These are phyloP conservation scores for Puccinia horiana DNA, from an alignment of 1,284 basidiomycete genomes.

Conservation along the genomic window DNA sequence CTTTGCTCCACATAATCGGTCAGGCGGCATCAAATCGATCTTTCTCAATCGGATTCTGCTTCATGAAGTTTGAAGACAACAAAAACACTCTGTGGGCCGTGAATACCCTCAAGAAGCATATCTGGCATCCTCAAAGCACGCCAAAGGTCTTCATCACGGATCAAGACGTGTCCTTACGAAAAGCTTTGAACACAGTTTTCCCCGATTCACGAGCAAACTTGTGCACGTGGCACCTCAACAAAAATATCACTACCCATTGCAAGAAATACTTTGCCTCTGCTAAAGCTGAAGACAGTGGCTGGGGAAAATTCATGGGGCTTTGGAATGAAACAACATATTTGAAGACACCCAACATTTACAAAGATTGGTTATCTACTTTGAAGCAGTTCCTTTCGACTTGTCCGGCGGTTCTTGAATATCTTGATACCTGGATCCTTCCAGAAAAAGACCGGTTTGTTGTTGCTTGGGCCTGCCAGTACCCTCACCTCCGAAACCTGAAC, in stretches of 20 bases:
- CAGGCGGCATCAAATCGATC: not conserved
- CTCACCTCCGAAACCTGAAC: too few relatives aligned
- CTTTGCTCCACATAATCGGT: not conserved
- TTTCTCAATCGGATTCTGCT: conserved; percentile 7
- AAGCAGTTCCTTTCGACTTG: not conserved
- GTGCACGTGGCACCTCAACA: not conserved
- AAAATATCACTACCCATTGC: not conserved
- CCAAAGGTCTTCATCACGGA: not conserved
- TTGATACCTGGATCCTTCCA: not conserved
- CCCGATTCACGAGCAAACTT: not conserved
- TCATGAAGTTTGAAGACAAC: not conserved
- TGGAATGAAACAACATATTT: not conserved
- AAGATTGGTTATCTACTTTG: not conserved
- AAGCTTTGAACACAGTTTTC: not conserved
- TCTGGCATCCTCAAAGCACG: not conserved
- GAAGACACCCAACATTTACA: not conserved
- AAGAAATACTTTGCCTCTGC: not conserved
- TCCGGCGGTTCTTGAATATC: not conserved
- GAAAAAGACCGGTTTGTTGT: not conserved
- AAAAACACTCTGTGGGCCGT: not conserved
- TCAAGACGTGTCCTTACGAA: not conserved
- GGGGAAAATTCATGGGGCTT: not conserved
- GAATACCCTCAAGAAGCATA: not conserved
- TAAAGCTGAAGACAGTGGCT: not conserved
- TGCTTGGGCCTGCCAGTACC: too few relatives aligned